Evolutionary conservation across 2,329 filamentous ascomycete species (phyloP), one percentile per base, ranked within the genome.

Genomic region (Fusarium veterinarium): DNA sequence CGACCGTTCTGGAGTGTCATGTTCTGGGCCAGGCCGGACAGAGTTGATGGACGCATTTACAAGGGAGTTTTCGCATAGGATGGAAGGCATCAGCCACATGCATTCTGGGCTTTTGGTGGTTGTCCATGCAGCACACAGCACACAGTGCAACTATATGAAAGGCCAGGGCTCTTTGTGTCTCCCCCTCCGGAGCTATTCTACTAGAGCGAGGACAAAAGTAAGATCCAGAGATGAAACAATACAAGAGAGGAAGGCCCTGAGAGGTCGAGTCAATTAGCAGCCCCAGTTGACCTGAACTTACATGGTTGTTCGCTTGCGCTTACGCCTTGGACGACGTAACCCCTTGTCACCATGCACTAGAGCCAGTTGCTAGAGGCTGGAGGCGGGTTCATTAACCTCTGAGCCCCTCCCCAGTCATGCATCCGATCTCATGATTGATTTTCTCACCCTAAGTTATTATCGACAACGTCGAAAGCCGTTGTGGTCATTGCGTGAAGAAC

Each of bases 271-370:
- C 45, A 51, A 17, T 51, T 45, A 59, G 31, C 51, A 62, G 42
- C 56, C 65, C 69, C 58, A 67, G 46, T 57, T 59, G 40, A 35
- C 55, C 57, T 64, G 44, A 51, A 33, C 42, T 46, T 67, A 28
- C 53, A 58, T 49, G 38, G 65, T 59, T 41, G 42, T 48, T 72
- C 49, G 53, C 60, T 40, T 57, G 60, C 56, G 52, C 58, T 53
- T 57, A 60, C 45, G 57, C 64, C 64, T 30, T 44, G 31, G 48
- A 25, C 55, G 60, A 61, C 45, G 60, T 63, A 58, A 55, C 45
- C 55, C 72, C 71, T 57, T 72, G 61, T 64, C 60, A 49, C 52
- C 38, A 37, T 67, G 40, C 72, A 53, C 72, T 71, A 72, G 51
- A 67, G 42, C 38, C 57, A 46, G 56, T 45, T 55, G 37, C 28